phyloP scores from a whole-genome alignment of 805 yeast genomes.

The Pichia manshurica region DNA sequence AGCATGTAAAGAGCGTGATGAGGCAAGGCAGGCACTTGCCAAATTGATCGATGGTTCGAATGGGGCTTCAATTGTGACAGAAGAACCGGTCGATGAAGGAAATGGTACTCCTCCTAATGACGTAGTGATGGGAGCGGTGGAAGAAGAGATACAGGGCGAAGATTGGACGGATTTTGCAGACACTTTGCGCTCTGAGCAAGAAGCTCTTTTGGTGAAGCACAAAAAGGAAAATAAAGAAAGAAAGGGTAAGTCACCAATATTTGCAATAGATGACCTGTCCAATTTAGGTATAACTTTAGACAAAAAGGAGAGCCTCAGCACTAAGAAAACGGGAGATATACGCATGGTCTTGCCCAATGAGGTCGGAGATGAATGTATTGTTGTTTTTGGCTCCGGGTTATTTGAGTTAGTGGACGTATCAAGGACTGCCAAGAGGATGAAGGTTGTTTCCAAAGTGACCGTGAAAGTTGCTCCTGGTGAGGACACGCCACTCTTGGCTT shows the following conservation, averaged over 20 bases:
- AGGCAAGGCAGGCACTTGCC: constrained; percentile 59
- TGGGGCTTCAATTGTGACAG: constrained; percentile 26
- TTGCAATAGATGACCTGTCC: background rate
- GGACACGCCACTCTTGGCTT: background rate
- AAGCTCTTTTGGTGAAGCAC: constrained; percentile 7
- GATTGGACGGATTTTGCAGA: constrained; percentile 2
- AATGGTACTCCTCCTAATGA: constrained; percentile 11
- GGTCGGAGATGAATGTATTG: background rate
- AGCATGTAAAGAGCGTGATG: constrained; percentile 71
- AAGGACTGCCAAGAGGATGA: background rate
- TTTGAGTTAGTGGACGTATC: constrained; percentile 9
- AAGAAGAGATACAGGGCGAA: background rate
- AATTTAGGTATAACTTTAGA: background rate
- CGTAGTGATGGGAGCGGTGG: constrained; percentile 10
- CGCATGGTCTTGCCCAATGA: background rate
- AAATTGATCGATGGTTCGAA: constrained; percentile 35
- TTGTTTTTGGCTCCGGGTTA: constrained; percentile 7
- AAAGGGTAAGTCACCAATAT: constrained; percentile 6
- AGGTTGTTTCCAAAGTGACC: constrained; percentile 5
- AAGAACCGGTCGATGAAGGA: constrained; percentile 17
- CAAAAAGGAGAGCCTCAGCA: background rate
- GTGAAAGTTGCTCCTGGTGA: background rate
- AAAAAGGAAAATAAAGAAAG: constrained; percentile 11
- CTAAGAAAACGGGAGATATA: constrained; percentile 1
- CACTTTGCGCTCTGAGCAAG: constrained; percentile 6